phyloP scores from a whole-genome alignment of 768 basidiomycete genomes.

The Mycena belliarum region DNA sequence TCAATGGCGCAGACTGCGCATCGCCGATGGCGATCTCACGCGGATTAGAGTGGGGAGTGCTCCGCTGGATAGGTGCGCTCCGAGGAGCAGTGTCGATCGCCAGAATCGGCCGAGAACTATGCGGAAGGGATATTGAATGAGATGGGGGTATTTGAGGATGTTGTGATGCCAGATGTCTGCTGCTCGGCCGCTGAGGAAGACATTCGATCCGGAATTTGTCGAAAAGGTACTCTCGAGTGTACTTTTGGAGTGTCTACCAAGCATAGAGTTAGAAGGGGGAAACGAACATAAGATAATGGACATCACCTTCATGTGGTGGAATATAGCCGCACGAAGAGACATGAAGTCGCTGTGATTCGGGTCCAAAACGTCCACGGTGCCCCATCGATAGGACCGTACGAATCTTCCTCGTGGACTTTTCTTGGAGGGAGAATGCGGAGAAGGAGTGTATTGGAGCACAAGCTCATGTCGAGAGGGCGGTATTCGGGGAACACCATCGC shows the following conservation, averaged over 20 bases:
- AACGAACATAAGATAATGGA: conserved; percentile 28
- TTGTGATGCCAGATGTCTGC: conserved; percentile 48
- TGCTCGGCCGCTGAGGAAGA: conserved; percentile 47
- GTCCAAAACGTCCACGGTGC: conserved; percentile 78
- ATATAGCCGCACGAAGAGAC: conserved; percentile 73
- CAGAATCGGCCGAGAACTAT: conserved; percentile 55
- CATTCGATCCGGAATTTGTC: conserved; percentile 72
- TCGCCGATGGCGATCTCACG: conserved; percentile 51
- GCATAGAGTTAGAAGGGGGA: conserved; percentile 9
- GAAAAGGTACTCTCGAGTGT: conserved; percentile 81
- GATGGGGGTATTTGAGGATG: conserved; percentile 35
- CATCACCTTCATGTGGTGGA: conserved; percentile 91
- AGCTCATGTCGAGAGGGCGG: conserved; percentile 69
- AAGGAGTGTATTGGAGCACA: conserved; percentile 71
- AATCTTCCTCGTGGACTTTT: conserved; percentile 65
- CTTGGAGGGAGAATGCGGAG: conserved; percentile 40
- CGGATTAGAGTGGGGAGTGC: conserved; percentile 45
- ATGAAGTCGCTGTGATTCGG: conserved; percentile 80
- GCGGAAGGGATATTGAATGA: conserved; percentile 47
- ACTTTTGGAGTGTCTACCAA: conserved; percentile 77
- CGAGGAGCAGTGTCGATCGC: conserved; percentile 62
- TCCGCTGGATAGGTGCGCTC: conserved; percentile 45
- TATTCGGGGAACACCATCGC: conserved; percentile 69
- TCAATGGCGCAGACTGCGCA: conserved; percentile 42
- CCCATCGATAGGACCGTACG: conserved; percentile 80